Evolutionary conservation across 441 rosid species (phyloP), one percentile per base, ranked within the genome.

Genomic region (Brassica hybrid): DNA sequence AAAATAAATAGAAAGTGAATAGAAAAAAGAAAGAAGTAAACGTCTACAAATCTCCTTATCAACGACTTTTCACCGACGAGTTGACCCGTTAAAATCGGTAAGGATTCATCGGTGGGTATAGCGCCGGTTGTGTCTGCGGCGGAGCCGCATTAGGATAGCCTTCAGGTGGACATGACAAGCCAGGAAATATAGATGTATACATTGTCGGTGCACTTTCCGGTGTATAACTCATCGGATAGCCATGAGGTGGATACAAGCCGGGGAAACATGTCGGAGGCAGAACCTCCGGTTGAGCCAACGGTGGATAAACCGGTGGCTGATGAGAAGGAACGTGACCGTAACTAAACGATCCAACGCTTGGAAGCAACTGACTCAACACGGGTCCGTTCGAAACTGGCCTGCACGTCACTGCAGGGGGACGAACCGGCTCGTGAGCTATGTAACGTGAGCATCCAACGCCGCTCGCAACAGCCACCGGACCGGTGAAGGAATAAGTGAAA

Each of bases 401-500:
- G 25, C n/a, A 25, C 14, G 30, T 41, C 4, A n/a, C 19, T 48
- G 76, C 23, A 6, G 23, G 41, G 10, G 73, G 80, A 45, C 41
- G 65, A 5, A 67, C 59, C 1, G 81, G 69, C 59, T 60, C 50
- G 1, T 67, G 65, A 66, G 73, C 81, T 21, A 27, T 1, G 50
- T 72, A 73, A 1, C 74, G 52, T 54, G 71, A 16, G 65, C 34
- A 63, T 54, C 48, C 14, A 13, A 23, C 72, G 19, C 14, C 34
- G 25, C 13, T 60, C 9, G 23, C 17, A 41, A 4, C 66, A 25
- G 17, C 41, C 57, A 81, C 68, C 17, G 52, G 73, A 30, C 84
- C 84, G 1, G 86, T 54, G 12, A 91, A 85, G 68, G 76, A 85
- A 75, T 76, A 93, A 27, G 90, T 87, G 71, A 93, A 88, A 64